Evolutionary conservation across 1,284 basidiomycete genomes (phyloP), one percentile per base, ranked within the genome.

Genomic region (Pseudomicrostroma phylloplanum): DNA sequence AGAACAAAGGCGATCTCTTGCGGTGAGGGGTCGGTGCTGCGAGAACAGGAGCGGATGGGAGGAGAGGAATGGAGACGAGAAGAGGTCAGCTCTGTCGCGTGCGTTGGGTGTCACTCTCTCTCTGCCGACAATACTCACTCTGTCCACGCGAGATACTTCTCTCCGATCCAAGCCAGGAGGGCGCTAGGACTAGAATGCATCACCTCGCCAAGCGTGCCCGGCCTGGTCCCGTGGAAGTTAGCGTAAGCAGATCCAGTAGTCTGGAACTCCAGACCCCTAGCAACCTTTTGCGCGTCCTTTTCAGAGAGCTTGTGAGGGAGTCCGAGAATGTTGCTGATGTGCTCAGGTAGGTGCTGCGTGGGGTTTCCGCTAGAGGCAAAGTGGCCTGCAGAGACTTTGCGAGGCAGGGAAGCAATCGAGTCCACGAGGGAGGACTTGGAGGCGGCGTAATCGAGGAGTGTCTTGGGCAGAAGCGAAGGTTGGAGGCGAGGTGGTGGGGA

Each of bases 121-220:
- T 4, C 59, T 63, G 2, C 58, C 56, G 12, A 69, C 15, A 12
- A 67, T 46, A 1, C 72, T 79, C 13, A 67, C 67, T 54, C 51
- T 6, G 79, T 79, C 81, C 81, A 82, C 9, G 72, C 74, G 41
- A 73, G 63, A 58, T 74, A 77, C 68, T 82, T 82, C 58, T 82
- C 82, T 2, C 77, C 81, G 41, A 82, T 76, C 81, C 78, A 82
- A 1, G 80, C 78, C 13, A 82, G 76, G 0, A 80, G 64, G 0
- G 81, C 78, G 17, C 81, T 64, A 0, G 82, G 81, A 0, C 71
- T 79, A 40, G 73, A 72, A 15, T 74, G 77, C 17, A 81, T 69
- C 0, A 79, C 74, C 0, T 79, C 68, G 6, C 79, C 80, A 19
- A 82, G 79, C 0, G 82, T 82, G 0, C 76, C 76, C 0, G 81